These are phyloP conservation scores for Claviceps digitariae DNA, from an alignment of 2,329 filamentous ascomycete species.

Conservation along the genomic window DNA sequence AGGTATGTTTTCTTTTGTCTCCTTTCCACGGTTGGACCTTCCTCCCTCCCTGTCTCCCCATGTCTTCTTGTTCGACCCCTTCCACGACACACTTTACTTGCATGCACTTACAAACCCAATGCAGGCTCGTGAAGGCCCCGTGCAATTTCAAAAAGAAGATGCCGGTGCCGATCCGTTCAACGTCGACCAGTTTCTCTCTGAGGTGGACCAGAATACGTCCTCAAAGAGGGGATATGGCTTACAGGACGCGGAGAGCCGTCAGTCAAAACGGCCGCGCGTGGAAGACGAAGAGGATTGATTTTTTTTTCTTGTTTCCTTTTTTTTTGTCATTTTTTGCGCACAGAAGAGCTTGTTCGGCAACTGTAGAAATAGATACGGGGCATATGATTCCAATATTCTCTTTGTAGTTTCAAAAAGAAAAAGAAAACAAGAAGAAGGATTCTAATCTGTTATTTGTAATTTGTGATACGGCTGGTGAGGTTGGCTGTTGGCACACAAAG, in stretches of 20 bases:
- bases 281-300: constrained; percentile 51
- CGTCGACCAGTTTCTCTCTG: constrained; percentile 83
- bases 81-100: no score
- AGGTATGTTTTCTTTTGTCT: constrained; percentile 38
- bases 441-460: no score
- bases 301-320: neutral
- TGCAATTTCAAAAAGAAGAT: constrained; percentile 84
- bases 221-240: constrained; percentile 66
- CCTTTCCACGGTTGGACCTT: neutral
- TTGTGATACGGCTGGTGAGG: no score
- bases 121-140: constrained; percentile 71
- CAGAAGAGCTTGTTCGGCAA: no score
- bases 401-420: no score
- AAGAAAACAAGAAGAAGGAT: no score
- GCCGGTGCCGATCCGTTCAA: constrained; percentile 68
- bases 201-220: constrained; percentile 51
- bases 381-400: no score
- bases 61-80: no score
- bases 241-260: constrained; percentile 47
- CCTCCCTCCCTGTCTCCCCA: neutral
- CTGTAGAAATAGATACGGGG: no score
- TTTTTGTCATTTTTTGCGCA: neutral
- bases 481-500: no score
- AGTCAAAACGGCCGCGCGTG: constrained; percentile 62
- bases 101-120: constrained; percentile 17